Percentiles rank a stretch among this genome's conserved stretches.
Evolutionary conservation across 306 rosid species (phyloP).

Genomic region (Citrullus amarus): DNA sequence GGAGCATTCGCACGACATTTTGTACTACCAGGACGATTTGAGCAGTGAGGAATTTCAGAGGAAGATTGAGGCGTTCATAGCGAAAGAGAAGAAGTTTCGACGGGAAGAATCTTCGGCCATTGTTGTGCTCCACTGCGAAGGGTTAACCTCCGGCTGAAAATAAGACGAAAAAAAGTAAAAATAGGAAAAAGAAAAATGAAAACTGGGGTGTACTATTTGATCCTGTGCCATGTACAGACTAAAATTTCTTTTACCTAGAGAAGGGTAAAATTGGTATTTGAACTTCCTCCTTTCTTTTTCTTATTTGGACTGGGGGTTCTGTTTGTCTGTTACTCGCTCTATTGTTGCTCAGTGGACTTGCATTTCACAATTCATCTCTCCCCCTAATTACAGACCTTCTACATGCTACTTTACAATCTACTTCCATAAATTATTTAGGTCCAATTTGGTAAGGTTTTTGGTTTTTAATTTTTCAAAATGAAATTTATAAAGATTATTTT

Average conservation of each 20-base stretch:
- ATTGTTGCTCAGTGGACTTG: not conserved
- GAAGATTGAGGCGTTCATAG: constrained; percentile 64
- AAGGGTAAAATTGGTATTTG: constrained; percentile 2
- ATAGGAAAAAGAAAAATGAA: not conserved
- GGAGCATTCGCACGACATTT: constrained; percentile 5
- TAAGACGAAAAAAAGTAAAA: not conserved
- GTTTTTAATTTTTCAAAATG: too few species aligned
- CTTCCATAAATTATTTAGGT: too few species aligned
- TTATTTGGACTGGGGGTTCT: not conserved
- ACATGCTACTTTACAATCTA: too few species aligned
- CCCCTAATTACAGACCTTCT: too few species aligned
- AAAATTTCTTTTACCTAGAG: not conserved
- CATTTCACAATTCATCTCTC: not conserved
- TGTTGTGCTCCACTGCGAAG: constrained; percentile 29
- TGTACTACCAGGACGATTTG: constrained; percentile 30
- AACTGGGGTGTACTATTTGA: not conserved
- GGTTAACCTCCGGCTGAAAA: not conserved
- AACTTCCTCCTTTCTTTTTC: not conserved
- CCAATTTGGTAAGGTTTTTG: too few species aligned
- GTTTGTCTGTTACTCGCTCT: not conserved
- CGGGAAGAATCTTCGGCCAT: constrained; percentile 37
- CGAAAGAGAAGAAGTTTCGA: constrained; percentile 55
- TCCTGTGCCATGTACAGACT: not conserved
- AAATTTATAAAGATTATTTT: too few species aligned
- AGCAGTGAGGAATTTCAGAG: constrained; percentile 75